Evolutionary conservation across 305 asterid species (phyloP).

Genomic region (Vinca major): DNA sequence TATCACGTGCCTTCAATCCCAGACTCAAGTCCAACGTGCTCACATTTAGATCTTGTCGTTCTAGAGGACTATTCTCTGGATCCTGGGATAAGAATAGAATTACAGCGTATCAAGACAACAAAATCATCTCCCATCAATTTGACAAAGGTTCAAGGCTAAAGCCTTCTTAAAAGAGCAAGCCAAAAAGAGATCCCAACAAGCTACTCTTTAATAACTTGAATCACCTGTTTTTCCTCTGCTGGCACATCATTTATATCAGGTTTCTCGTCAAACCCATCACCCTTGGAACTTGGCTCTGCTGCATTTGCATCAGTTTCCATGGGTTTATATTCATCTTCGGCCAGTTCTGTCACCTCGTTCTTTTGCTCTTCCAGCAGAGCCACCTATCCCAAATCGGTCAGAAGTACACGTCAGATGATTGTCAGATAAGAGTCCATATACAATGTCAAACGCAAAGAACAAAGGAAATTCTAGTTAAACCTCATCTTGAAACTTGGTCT

Average conservation of each 20-base stretch:
- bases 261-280: conserved; percentile 50
- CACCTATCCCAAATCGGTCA: conserved; percentile 36
- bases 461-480: too few relatives aligned
- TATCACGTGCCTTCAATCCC: conserved; percentile 55
- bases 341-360: conserved; percentile 52
- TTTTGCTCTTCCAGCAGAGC: conserved; percentile 61
- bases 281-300: conserved; percentile 37
- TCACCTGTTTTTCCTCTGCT: conserved; percentile 57
- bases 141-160: background rate
- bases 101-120: background rate
- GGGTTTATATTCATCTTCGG: conserved; percentile 60
- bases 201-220: background rate
- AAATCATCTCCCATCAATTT: background rate
- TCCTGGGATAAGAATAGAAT: conserved; percentile 27
- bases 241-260: conserved; percentile 89
- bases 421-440: conserved; percentile 4
- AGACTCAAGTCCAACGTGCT: conserved; percentile 71
- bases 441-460: background rate
- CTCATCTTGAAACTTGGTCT: too few relatives aligned
- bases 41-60: conserved; percentile 67
- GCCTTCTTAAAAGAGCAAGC: background rate
- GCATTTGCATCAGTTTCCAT: conserved; percentile 35
- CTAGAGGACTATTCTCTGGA: conserved; percentile 26
- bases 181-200: background rate
- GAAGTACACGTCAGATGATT: background rate